Evolutionary conservation across 148 eudicot species (phyloP).

Genomic region (Camellia japonica): DNA sequence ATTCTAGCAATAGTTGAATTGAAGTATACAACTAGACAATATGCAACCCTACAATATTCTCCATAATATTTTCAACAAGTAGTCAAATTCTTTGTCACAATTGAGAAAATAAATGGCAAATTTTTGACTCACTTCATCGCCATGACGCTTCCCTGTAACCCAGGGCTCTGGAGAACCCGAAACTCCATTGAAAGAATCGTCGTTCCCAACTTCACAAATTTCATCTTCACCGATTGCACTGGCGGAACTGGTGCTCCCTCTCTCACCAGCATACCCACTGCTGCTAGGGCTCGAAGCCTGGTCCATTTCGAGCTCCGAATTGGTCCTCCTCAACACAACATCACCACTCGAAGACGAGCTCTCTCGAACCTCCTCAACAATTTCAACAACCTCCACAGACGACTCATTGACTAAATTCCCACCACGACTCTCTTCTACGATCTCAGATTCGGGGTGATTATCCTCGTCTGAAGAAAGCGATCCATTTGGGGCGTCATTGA

Average conservation of each 20-base stretch:
- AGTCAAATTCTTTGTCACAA: neutral
- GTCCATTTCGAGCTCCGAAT: conserved; percentile 49
- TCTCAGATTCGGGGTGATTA: conserved; percentile 3
- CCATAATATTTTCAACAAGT: neutral
- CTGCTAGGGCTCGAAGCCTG: conserved; percentile 61
- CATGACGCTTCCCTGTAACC: conserved; percentile 72
- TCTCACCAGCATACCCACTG: conserved; percentile 85
- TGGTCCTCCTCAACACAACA: conserved; percentile 34
- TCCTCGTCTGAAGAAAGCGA: conserved; percentile 13
- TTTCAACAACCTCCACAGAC: conserved; percentile 16
- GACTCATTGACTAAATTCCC: neutral
- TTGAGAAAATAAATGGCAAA: too few species aligned
- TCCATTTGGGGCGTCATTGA: conserved; percentile 26
- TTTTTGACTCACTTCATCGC: conserved; percentile 56
- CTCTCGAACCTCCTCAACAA: conserved; percentile 15
- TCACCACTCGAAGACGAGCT: conserved; percentile 12
- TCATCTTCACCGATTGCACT: conserved; percentile 43
- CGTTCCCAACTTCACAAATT: conserved; percentile 29
- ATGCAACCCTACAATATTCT: neutral
- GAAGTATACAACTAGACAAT: neutral
- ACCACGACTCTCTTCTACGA: conserved; percentile 2
- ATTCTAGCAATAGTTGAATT: neutral
- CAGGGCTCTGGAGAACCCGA: conserved; percentile 34
- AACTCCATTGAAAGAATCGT: conserved; percentile 28
- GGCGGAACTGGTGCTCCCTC: conserved; percentile 52